phyloP scores from a whole-genome alignment of 805 yeast species.

The Yarrowia porcina region DNA sequence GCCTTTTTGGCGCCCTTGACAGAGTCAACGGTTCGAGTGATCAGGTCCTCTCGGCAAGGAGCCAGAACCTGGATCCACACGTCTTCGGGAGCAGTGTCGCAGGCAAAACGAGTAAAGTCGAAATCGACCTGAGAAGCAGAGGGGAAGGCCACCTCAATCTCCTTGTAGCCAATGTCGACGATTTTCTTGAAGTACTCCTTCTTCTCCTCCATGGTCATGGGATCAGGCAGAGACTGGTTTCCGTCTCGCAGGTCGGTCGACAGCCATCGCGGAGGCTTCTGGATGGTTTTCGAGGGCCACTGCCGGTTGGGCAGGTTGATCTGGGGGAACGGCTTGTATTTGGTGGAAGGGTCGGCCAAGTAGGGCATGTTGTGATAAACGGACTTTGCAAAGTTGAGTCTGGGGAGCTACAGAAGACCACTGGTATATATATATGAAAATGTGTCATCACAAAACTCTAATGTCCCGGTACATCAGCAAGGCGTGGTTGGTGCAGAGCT shows the following conservation, averaged over 20 bases:
- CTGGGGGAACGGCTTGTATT: constrained; percentile 57
- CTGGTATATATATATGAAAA: constrained; percentile 1
- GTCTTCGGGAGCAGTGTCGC: constrained; percentile 70
- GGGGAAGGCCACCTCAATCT: constrained; percentile 80
- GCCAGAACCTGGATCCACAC: constrained; percentile 73
- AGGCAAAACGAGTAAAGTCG: constrained; percentile 73
- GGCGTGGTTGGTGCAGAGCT: neutral
- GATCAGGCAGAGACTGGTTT: constrained; percentile 80
- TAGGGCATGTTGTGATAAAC: neutral
- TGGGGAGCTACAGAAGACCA: neutral
- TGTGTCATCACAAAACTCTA: constrained; percentile 14
- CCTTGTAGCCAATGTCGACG: constrained; percentile 73
- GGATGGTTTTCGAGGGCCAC: constrained; percentile 64
- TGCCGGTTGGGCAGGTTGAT: constrained; percentile 57
- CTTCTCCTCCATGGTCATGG: constrained; percentile 79
- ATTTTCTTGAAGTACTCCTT: constrained; percentile 65
- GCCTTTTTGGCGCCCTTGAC: constrained; percentile 73
- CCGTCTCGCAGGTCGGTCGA: constrained; percentile 84
- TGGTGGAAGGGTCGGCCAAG: constrained; percentile 33
- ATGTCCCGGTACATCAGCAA: constrained; percentile 12
- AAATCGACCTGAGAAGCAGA: constrained; percentile 77
- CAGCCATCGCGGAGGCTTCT: constrained; percentile 74
- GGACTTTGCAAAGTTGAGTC: neutral
- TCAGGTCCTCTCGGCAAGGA: constrained; percentile 73
- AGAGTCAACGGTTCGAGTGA: constrained; percentile 67